Evolutionary conservation across 805 yeast genomes (phyloP), one percentile per base, ranked within the genome.

Genomic region (Cyberlindnera samutprakarnensis): DNA sequence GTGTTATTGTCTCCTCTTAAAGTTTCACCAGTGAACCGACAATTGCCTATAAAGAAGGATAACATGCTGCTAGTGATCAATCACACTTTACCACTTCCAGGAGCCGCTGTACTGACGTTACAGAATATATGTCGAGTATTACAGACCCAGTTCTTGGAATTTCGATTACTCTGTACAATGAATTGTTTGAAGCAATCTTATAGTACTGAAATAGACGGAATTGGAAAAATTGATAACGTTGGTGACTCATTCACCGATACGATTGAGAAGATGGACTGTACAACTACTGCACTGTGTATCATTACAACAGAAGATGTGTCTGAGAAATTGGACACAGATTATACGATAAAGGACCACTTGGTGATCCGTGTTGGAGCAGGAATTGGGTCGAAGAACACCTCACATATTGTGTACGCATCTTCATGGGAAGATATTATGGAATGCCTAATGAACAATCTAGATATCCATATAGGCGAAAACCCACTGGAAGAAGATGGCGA

Each of bases 341-440:
- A n/a, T n/a, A n/a, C 43, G 11, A n/a, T 44, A 3, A 18, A 28
- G 6, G 48, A 46, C 17, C 35, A 31, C 28, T 25, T 49, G 20
- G 27, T 37, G 5, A n/a, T 49, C 1, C 37, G 31, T 13, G 28
- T 46, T 12, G 41, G 37, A 7, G 15, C 23, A 7, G 14, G 35
- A 23, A 17, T n/a, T n/a, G n/a, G 22, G 5, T 16, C 36, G 19
- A 17, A 23, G 25, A 17, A 14, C 18, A 16, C 16, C n/a, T 2
- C 16, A 19, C 28, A 31, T 13, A 23, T 41, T 1, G 4, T 42
- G 3, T 25, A 22, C 7, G 30, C 42, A 3, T 30, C 34, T 5
- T 27, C 41, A 2, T 51, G 49, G 50, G 55, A 51, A 27, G 42
- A 43, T 3, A 35, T 51, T 4, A 51, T 49, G 54, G 54, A 49